Percentiles rank a stretch among this genome's conserved stretches.
These are phyloP conservation scores for Rhododendron ovatum DNA, from an alignment of 148 eudicot species.

Conservation along the genomic window DNA sequence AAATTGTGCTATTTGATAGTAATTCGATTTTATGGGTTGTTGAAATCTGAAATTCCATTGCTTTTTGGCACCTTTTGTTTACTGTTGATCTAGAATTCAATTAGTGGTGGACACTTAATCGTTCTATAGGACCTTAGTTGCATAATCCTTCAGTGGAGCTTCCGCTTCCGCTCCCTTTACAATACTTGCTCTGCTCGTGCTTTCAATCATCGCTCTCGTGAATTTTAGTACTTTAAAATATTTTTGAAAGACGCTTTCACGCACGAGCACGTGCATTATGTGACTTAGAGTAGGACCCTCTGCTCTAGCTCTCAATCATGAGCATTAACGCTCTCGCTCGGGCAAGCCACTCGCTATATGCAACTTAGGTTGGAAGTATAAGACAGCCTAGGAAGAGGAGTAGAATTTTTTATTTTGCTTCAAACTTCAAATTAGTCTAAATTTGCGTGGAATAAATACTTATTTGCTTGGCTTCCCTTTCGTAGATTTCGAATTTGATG, in stretches of 20 bases:
- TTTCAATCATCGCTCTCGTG: not conserved
- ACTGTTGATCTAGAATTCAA: not conserved
- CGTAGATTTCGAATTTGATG: too few species aligned
- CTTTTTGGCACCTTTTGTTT: not conserved
- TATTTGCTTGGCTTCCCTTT: too few species aligned
- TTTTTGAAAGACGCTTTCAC: not conserved
- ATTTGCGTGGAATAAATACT: too few species aligned
- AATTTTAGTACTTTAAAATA: not conserved
- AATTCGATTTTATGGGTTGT: not conserved
- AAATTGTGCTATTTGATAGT: not conserved
- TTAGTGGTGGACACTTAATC: not conserved
- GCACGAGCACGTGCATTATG: not conserved
- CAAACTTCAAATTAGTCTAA: too few species aligned
- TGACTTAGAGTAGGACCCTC: not conserved
- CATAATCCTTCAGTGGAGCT: not conserved
- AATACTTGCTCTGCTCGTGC: not conserved
- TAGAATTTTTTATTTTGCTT: too few species aligned
- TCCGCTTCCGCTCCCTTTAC: not conserved
- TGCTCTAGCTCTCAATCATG: not conserved
- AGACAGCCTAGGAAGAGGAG: not conserved
- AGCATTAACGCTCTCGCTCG: not conserved
- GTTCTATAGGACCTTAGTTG: not conserved
- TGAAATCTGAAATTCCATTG: not conserved
- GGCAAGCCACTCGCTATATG: not conserved
- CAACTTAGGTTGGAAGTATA: not conserved